Conservation (phyloP, 495 filamentous ascomycete genomes). For the Amphirosellinia nigrospora region DNA sequence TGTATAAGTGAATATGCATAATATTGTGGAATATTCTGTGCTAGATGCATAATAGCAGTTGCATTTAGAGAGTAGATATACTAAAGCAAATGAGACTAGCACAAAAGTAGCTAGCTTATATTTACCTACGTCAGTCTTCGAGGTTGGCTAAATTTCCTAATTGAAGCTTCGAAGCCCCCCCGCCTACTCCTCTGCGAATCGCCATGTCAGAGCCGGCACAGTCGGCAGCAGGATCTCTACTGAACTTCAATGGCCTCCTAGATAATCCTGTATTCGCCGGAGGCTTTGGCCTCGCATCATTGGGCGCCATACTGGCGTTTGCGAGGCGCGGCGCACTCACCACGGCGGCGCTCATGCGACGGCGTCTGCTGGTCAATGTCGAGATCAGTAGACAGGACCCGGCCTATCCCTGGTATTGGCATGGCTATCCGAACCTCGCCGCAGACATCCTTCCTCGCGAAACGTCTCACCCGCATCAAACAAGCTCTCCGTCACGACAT, state of each 20-base stretch:
- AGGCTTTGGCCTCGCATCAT: conserved; percentile 82
- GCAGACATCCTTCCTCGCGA: conserved; percentile 51
- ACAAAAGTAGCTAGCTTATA: not conserved
- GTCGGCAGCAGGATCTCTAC: conserved; percentile 32
- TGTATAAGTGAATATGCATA: not conserved
- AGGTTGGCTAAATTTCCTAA: not conserved
- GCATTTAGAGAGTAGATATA: not conserved
- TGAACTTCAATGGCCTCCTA: conserved; percentile 58
- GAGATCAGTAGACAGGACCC: conserved; percentile 94
- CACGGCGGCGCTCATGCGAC: conserved; percentile 72
- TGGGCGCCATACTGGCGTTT: conserved; percentile 78
- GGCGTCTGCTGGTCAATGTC: conserved; percentile 89
- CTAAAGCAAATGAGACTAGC: not conserved
- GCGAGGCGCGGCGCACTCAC: conserved; percentile 74
- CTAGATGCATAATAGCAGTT: not conserved
- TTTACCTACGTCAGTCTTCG: not conserved
- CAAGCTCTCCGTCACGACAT: conserved; percentile 54
- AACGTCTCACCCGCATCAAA: conserved; percentile 57
- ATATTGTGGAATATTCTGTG: not conserved
- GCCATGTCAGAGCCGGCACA: conserved; percentile 39
- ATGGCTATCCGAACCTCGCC: conserved; percentile 85
- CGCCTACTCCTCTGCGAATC: conserved; percentile 16
- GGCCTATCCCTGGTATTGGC: conserved; percentile 90
- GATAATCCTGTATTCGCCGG: conserved; percentile 64
- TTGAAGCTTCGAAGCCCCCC: not conserved